phyloP scores from a whole-genome alignment of 2,329 filamentous ascomycete species.

The Aureobasidium sp. region DNA sequence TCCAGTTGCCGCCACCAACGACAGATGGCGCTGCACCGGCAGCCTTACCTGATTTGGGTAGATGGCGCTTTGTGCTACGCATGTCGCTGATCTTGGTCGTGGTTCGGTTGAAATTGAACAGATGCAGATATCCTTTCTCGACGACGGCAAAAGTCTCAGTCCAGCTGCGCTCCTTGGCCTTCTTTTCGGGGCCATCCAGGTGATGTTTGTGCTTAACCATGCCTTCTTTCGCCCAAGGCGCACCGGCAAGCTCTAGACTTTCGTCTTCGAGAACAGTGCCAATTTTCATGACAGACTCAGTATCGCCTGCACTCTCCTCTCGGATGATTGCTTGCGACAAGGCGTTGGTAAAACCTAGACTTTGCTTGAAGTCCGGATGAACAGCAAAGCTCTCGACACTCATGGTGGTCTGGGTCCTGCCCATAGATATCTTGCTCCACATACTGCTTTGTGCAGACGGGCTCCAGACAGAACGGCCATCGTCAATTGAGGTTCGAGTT shows the following conservation, averaged over 20 bases:
- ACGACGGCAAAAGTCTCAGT: conserved; percentile 92
- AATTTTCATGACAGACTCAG: conserved; percentile 24
- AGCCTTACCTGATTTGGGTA: conserved; percentile 22
- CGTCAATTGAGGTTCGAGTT: conserved; percentile 89
- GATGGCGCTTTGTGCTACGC: conserved; percentile 8
- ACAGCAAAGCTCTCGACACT: conserved; percentile 85
- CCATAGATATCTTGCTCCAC: conserved; percentile 90
- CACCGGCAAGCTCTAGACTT: conserved; percentile 79
- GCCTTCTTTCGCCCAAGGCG: conserved; percentile 98
- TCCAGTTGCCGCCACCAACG: conserved; percentile 96
- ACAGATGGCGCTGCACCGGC: conserved; percentile 49
- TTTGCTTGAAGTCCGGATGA: conserved; percentile 77
- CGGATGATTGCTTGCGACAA: conserved; percentile 94
- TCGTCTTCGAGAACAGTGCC: conserved; percentile 73
- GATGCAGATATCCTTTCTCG: conserved; percentile 85
- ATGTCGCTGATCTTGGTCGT: conserved; percentile 42
- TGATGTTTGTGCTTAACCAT: conserved; percentile 96
- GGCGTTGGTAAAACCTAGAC: conserved; percentile 94
- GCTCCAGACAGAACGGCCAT: conserved; percentile 84
- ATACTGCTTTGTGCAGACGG: conserved; percentile 85
- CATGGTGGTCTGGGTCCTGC: conserved; percentile 83
- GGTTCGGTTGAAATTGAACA: conserved; percentile 86
- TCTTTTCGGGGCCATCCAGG: conserved; percentile 81
- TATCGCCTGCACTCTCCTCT: conserved; percentile 53
- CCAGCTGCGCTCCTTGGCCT: conserved; percentile 92